Conservation (phyloP, 2,329 filamentous ascomycete species). For the Fusarium sp. region DNA sequence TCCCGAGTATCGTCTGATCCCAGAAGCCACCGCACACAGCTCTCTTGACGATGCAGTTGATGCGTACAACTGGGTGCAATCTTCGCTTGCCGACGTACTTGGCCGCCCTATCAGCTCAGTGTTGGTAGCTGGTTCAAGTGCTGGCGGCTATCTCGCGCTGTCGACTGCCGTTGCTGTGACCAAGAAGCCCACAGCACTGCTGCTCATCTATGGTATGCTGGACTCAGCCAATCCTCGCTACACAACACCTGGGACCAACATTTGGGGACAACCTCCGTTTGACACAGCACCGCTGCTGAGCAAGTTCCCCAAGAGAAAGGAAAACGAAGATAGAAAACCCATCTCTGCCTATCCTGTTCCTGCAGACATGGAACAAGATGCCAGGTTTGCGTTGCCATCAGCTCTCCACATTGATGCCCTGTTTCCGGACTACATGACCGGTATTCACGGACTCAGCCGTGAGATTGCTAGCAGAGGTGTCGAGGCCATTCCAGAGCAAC, state of each 20-base stretch:
- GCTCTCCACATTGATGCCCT: slow-evolving; percentile 35
- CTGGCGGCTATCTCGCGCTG: slow-evolving; percentile 33
- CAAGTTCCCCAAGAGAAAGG: slow-evolving; percentile 13
- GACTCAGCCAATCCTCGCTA: slow-evolving; percentile 22
- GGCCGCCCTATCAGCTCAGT: slow-evolving; percentile 21
- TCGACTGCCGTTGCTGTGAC: slow-evolving; percentile 10
- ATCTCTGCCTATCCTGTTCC: slow-evolving; percentile 11
- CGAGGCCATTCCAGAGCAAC: slow-evolving; percentile 17
- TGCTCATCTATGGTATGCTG: slow-evolving; percentile 36
- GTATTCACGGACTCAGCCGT: slow-evolving; percentile 10
- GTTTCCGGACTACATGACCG: slow-evolving; percentile 38
- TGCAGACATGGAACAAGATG: background rate
- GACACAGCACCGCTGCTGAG: slow-evolving; percentile 20
- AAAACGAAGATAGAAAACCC: slow-evolving; percentile 13
- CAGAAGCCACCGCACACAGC: slow-evolving; percentile 33
- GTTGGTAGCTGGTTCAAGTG: slow-evolving; percentile 36
- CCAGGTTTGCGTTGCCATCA: slow-evolving; percentile 8
- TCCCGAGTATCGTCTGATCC: slow-evolving; percentile 38
- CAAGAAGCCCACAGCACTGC: slow-evolving; percentile 18
- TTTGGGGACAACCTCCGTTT: slow-evolving; percentile 19
- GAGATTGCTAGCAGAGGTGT: slow-evolving; percentile 18
- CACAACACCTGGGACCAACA: slow-evolving; percentile 22
- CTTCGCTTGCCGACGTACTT: slow-evolving; percentile 4
- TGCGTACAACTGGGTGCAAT: slow-evolving; percentile 36
- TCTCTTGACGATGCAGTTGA: slow-evolving; percentile 30